A percentile compares a stretch with the other conserved stretches of the same genome.
These are phyloP conservation scores for Alternaria incomplexa DNA, from an alignment of 2,329 filamentous ascomycete species.

Conservation along the genomic window DNA sequence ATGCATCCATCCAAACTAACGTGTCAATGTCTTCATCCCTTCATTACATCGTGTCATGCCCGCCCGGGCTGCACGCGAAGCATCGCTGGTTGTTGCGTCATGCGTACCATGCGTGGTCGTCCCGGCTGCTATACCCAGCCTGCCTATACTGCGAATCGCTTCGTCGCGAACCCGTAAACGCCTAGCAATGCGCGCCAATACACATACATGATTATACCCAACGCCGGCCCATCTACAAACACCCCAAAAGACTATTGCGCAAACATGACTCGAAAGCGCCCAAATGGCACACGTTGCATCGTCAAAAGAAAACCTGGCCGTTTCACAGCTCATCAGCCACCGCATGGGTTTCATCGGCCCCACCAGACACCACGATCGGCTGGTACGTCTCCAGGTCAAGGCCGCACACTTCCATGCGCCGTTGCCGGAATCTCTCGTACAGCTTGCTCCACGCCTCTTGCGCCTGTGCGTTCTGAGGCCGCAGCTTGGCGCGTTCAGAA, in stretches of 20 bases:
- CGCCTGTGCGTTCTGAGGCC: conserved; percentile 55
- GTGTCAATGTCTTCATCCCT: background rate
- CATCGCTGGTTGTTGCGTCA: conserved; percentile 19
- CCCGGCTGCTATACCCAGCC: conserved; percentile 2
- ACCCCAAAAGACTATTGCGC: background rate
- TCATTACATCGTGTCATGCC: background rate
- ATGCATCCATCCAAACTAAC: background rate
- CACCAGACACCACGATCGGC: conserved; percentile 26
- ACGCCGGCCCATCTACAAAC: background rate
- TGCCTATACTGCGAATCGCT: conserved; percentile 9
- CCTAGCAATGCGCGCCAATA: conserved; percentile 1
- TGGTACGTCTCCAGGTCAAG: conserved; percentile 57
- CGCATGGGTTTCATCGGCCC: conserved; percentile 3
- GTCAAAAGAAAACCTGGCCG: conserved; percentile 3
- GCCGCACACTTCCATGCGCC: conserved; percentile 60
- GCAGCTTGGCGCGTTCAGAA: conserved; percentile 46
- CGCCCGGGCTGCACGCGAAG: background rate
- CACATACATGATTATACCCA: background rate
- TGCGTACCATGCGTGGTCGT: conserved; percentile 9
- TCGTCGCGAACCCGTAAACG: conserved; percentile 7
- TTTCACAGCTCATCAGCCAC: conserved; percentile 15
- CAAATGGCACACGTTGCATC: conserved; percentile 1
- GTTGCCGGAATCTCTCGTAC: conserved; percentile 57
- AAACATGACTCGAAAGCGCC: background rate
- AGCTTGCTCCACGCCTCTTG: conserved; percentile 57